Base-by-base conservation (phyloP, 768 basidiomycete genomes). In the Hebeloma cylindrosporum region DNA sequence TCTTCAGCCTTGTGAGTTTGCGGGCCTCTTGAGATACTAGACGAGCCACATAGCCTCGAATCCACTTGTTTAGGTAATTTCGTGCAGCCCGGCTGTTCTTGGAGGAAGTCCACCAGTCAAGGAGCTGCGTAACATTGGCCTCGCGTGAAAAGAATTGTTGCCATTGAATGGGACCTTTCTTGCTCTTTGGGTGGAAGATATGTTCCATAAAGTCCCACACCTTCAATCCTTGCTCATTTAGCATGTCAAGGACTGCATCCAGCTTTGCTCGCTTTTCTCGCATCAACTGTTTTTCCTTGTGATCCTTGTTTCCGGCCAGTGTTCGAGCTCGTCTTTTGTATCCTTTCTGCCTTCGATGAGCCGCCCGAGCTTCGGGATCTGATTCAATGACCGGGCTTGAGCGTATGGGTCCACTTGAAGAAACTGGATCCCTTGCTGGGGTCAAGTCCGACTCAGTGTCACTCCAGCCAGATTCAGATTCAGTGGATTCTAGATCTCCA, bases 61-160 rank as follows among this genome's bases (percentile, higher is more conserved):
- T 57, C 67, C 64, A 67, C 0, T 47, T 30, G 8, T 42, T 43
- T 1, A 65, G 52, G 23, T 57, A 40, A 1, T 40, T 14, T 1
- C 48, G 38, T 3, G 37, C 61, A 0, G 42, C 49, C 1, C 36
- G 10, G 23, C 51, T 60, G 30, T 59, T 62, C 8, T 41, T 14
- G 4, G 48, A 43, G 0, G 59, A 59, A 1, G 40, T 44, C 62
- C 65, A 68, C 43, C 53, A 54, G 27, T 63, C 43, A 2, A 71
- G 48, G 2, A 69, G 51, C 18, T 39, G 7, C 1, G 44, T 32
- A 0, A 45, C 47, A 14, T 25, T n/a, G 3, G 51, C 58, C 1
- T 9, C 7, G 8, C 36, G 5, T 4, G 18, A 13, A 27, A 67
- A 65, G 31, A 69, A 61, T 3, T 61, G 50, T 0, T 58, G 20